Evolutionary conservation across 2,329 filamentous ascomycete genomes (phyloP).

Genomic region (Colletotrichum abscissum): DNA sequence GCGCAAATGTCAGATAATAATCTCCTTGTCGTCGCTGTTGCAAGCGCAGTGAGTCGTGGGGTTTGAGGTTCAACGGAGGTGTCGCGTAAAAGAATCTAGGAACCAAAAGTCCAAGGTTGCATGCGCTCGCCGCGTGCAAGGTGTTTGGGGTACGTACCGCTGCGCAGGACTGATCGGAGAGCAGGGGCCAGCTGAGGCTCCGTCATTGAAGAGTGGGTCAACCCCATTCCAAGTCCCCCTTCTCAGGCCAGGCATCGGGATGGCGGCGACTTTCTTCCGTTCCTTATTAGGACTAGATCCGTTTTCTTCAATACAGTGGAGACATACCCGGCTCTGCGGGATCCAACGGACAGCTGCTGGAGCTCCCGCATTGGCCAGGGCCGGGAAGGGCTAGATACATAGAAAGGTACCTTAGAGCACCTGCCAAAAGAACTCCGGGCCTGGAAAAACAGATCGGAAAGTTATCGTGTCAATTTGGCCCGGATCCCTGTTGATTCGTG

Average conservation of each 20-base stretch:
- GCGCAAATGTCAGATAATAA: neutral
- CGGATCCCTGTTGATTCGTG: conserved; percentile 31
- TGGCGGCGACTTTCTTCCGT: neutral
- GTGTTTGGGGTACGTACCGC: conserved; percentile 21
- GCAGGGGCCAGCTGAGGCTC: conserved; percentile 18
- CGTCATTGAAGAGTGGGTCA: neutral
- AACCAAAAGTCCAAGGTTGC: neutral
- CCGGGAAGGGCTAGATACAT: too few relatives aligned
- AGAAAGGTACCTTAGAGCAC: too few relatives aligned
- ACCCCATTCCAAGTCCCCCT: too few relatives aligned
- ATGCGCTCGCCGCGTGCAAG: neutral
- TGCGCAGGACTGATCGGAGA: neutral
- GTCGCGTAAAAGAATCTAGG: conserved; percentile 31
- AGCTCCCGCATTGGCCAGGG: conserved; percentile 16
- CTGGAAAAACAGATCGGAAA: conserved; percentile 38
- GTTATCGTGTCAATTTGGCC: conserved; percentile 38
- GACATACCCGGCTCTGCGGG: neutral
- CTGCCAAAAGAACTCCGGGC: neutral
- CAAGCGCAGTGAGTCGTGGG: neutral
- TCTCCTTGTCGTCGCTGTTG: neutral
- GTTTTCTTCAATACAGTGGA: neutral
- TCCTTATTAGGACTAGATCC: neutral
- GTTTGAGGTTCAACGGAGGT: neutral
- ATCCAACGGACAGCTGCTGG: neutral
- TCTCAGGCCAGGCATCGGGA: neutral